Base-by-base conservation (phyloP, 805 yeast genomes). In the Lipomyces starkeyi region DNA sequence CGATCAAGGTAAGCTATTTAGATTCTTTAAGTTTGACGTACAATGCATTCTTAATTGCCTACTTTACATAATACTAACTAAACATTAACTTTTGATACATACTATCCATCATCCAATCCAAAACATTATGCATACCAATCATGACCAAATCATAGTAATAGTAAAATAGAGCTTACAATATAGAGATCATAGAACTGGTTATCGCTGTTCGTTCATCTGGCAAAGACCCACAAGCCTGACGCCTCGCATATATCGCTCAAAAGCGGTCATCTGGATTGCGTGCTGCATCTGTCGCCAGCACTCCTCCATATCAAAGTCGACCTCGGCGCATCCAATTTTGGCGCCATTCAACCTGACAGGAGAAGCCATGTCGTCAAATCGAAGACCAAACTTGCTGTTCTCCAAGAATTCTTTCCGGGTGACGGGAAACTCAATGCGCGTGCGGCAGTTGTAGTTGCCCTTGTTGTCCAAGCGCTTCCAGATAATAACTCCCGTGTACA, bases 331-430 rank as follows among this genome's bases (percentile, higher is more conserved):
- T 43, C 49, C 49, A 25, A 43, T 8, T 43, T 43, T 43, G 1
- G 49, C 49, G 11, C 49, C 22, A n/a, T 43, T 43, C 49, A 43
- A 17, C 49, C 22, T 43, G 49, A 43, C 49, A 17, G 49, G 49
- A 43, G 49, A 43, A 43, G 49, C 49, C 49, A 43, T 43, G 49
- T 43, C 49, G 20, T 43, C 49, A 43, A 43, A 43, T 43, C 49
- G 49, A 43, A 43, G 49, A 43, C 49, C 49, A 43, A 43, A 43
- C 49, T n/a, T 43, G 22, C 11, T 7, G 49, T 43, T 43, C 22
- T n/a, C 22, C 25, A 43, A n/a, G 9, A 43, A 17, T 17, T 43
- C 49, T 17, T 43, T 43, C 20, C 22, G 49, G 22, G 9, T 5
- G 49, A 43, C 20, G 22, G 49, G 49, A n/a, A 43, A 43, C 22